Base-by-base conservation (phyloP, 768 basidiomycete genomes). In the Lactarius sp. region DNA sequence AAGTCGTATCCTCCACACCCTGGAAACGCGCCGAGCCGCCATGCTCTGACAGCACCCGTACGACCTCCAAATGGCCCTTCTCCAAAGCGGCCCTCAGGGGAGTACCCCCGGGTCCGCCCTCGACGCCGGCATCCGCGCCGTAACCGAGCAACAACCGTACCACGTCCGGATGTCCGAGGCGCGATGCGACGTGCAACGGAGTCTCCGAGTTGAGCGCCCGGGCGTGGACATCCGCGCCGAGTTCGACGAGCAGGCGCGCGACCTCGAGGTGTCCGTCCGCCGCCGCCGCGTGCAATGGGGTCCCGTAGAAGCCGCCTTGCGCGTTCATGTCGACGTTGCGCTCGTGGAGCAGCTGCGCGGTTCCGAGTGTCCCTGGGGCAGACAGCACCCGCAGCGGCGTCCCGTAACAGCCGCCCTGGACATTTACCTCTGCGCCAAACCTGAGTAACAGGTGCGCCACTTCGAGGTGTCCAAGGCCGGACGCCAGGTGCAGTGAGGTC, bases 391-490 rank as follows among this genome's bases (percentile, higher is more conserved):
- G 52, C 27, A 61, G 13, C 9, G 60, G 53, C 8, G 53, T 36
- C 16, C 60, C 60, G 37, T 61, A 61, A 55, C 60, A 61, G 18
- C 60, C 60, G 8, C 60, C 60, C 16, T n/a, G 44, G 36, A 55
- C 6, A 46, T 55, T 61, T 27, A 55, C 46, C 22, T 61, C 60
- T 14, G 52, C 60, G 2, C 46, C 37, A 44, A 54, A 61, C 22
- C 37, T 7, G 46, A 61, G 52, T 27, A 61, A 10, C 13, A 61
- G 46, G 22, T 22, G 16, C 18, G 46, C 60, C 3, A 61, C 27
- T 27, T 55, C 36, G 46, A 55, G 20, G 4, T 55, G 60, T 3
- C 60, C 60, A 27, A 61, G 33, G 6, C 60, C 60, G 6, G 52
- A 54, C 12, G 60, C 60, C n/a, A 61, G 34, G 36, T 61, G 52